Percentiles rank a stretch among this genome's conserved stretches.
These are phyloP conservation scores for Phialophora verrucosa DNA, from an alignment of 2,329 filamentous ascomycete species.

Conservation along the genomic window DNA sequence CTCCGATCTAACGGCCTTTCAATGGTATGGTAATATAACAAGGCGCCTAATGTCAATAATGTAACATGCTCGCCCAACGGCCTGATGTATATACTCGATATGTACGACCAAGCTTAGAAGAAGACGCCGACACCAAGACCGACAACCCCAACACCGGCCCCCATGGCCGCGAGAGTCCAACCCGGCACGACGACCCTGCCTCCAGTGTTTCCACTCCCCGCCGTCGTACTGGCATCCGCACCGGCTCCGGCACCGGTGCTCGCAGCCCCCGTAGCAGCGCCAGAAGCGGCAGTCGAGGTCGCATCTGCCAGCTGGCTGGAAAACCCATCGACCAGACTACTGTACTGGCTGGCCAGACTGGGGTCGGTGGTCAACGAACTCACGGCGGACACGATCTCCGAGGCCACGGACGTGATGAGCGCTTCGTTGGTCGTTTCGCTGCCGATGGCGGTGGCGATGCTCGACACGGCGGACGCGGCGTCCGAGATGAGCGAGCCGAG, in stretches of 20 bases:
- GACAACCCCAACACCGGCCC: constrained; percentile 15
- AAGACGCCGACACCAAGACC: constrained; percentile 20
- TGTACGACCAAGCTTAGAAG: not conserved
- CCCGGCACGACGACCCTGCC: constrained; percentile 26
- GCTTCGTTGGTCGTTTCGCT: constrained; percentile 25
- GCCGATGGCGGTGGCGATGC: constrained; percentile 24
- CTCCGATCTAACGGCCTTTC: too few relatives aligned
- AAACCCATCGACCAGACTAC: not conserved
- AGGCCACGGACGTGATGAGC: constrained; percentile 24
- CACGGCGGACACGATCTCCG: constrained; percentile 20
- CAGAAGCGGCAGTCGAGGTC: not conserved
- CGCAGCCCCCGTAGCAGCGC: not conserved
- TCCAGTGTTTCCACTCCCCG: constrained; percentile 13
- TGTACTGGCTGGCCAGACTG: constrained; percentile 9
- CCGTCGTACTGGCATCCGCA: not conserved
- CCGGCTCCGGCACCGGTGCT: not conserved
- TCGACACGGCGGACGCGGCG: constrained; percentile 24
- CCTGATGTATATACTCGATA: too few relatives aligned
- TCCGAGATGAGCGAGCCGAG: constrained; percentile 16
- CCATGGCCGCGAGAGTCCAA: constrained; percentile 12
- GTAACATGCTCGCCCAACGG: too few relatives aligned
- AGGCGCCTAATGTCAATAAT: too few relatives aligned
- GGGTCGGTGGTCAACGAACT: constrained; percentile 12
- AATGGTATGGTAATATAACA: too few relatives aligned
- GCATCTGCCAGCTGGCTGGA: not conserved